phyloP scores from a whole-genome alignment of 2,329 filamentous ascomycete species.

The Aschersonia sp. region DNA sequence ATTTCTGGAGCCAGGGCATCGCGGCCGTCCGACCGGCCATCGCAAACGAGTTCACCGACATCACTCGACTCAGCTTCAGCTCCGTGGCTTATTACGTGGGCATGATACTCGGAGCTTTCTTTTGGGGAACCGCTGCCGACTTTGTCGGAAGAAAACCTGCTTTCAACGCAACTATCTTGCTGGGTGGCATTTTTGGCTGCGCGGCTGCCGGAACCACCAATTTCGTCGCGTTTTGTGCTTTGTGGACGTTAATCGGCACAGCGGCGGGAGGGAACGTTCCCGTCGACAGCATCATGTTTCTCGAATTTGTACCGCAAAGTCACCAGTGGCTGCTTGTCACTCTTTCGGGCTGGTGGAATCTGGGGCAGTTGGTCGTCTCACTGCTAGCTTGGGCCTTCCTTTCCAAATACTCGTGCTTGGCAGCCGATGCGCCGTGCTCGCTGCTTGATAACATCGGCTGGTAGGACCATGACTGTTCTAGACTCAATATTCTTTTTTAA shows the following conservation, averaged over 20 bases:
- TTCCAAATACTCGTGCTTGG: slow-evolving; percentile 19
- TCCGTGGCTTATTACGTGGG: slow-evolving; percentile 23
- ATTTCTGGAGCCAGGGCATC: slow-evolving; percentile 23
- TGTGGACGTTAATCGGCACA: slow-evolving; percentile 34
- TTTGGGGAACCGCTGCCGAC: slow-evolving; percentile 28
- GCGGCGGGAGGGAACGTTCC: slow-evolving; percentile 29
- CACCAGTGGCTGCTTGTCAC: slow-evolving; percentile 27
- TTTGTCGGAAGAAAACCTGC: slow-evolving; percentile 26
- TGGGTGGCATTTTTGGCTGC: slow-evolving; percentile 39
- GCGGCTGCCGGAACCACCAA: slow-evolving; percentile 41
- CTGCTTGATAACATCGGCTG: slow-evolving; percentile 29
- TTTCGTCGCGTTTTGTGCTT: slow-evolving; percentile 39
- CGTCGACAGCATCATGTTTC: slow-evolving; percentile 32
- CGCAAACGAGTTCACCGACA: slow-evolving; percentile 18
- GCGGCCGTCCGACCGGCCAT: slow-evolving; percentile 17
- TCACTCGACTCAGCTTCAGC: slow-evolving; percentile 15
- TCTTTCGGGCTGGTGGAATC: slow-evolving; percentile 29
- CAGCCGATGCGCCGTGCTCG: slow-evolving; percentile 17
- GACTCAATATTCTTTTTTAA: neutral
- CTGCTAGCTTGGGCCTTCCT: slow-evolving; percentile 21
- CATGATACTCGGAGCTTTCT: slow-evolving; percentile 27
- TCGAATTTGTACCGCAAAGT: slow-evolving; percentile 28
- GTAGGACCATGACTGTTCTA: slow-evolving; percentile 5
- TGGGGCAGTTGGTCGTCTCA: slow-evolving; percentile 27
- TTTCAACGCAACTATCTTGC: slow-evolving; percentile 29